phyloP scores from a whole-genome alignment of 176 grass and related monocot species.

The Metroxylon sagu region DNA sequence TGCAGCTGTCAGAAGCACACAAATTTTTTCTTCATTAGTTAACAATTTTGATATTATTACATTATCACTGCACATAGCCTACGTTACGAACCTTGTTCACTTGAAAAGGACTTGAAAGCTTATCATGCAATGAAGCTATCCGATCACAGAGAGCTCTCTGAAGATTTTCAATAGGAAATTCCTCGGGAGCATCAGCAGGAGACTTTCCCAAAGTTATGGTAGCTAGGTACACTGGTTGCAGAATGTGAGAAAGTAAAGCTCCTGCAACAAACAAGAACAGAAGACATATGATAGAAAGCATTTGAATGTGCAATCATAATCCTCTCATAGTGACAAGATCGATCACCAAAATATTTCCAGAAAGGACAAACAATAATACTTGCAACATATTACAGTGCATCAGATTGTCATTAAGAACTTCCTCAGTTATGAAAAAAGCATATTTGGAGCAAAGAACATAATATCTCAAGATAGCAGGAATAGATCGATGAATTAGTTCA shows the following conservation, averaged over 20 bases:
- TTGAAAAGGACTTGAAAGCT: constrained; percentile 23
- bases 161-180: constrained; percentile 35
- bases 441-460: too few species aligned
- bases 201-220: constrained; percentile 52
- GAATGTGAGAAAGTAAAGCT: constrained; percentile 50
- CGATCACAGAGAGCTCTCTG: constrained; percentile 38
- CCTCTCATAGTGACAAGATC: background rate
- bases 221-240: constrained; percentile 82
- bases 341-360: too few species aligned
- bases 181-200: constrained; percentile 23
- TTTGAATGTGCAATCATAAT: background rate
- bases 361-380: too few species aligned
- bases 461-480: too few species aligned
- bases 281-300: background rate
- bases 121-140: constrained; percentile 17
- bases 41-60: constrained; percentile 6
- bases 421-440: too few species aligned
- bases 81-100: constrained; percentile 33
- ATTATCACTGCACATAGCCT: background rate
- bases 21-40: background rate
- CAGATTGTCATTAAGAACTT: too few species aligned
- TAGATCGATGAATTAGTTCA: too few species aligned
- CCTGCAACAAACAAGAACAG: constrained; percentile 30
- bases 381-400: too few species aligned
- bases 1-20: constrained; percentile 31